Evolutionary conservation across 305 asterid genomes (phyloP), one percentile per base, ranked within the genome.

Genomic region (Solanum hybrid): DNA sequence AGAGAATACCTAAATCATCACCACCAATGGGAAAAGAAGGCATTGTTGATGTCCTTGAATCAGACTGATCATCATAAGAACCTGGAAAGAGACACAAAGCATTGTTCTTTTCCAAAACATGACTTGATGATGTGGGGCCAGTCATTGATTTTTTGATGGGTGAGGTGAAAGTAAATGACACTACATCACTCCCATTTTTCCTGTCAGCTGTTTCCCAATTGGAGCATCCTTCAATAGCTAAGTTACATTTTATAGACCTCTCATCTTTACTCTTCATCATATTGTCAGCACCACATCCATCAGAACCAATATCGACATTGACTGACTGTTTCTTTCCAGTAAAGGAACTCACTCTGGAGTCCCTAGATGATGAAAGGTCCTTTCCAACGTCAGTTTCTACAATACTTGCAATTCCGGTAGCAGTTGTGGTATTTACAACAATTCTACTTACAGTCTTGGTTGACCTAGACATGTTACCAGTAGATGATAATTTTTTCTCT

Each of bases 81-180:
- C 88, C 91, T 35, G 91, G 89, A 92, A 91, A 60, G 80, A 90
- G 91, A 89, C 92, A 90, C 78, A 91, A 77, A 38, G 90, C 91
- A 73, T 89, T 89, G 85, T 86, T 94, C 86, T 89, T 90, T 81
- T 91, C 98, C 89, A 75, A 89, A 88, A 51, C 81, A 46, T 89
- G 93, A 73, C 91, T 93, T 66, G 93, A 89, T 51, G 95, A 91
- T 88, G 85, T 91, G 40, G 93, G 90, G 27, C 93, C 94, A 88
- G 92, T 90, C 64, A 91, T 92, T 29, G 97, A 86, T 89, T 95
- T 98, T 91, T 98, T 96, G 10, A 98, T 96, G 26, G 99, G 99
- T 85, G 99, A 98, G 81, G 97, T 94, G 90, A 98, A 98, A 88
- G 99, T 98, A 93, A 98, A 98, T 38, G 99, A 98, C 85, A 98